A percentile compares a stretch with the other conserved stretches of the same genome.
phyloP scores from a whole-genome alignment of 495 filamentous ascomycete species.

The Oleoguttula mirabilis region DNA sequence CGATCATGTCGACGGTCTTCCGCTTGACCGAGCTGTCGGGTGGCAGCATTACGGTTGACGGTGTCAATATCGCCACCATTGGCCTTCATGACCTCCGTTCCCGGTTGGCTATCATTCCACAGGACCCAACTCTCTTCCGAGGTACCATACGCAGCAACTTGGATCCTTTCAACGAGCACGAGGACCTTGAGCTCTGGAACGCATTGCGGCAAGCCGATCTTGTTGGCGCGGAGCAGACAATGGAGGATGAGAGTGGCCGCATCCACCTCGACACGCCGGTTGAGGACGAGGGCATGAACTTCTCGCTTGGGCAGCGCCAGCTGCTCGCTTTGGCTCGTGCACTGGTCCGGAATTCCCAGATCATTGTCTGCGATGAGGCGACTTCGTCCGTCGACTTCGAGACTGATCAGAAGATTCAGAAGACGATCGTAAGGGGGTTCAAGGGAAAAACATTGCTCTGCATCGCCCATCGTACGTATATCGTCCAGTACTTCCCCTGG shows the following conservation, averaged over 20 bases:
- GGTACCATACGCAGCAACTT: slow-evolving; percentile 85
- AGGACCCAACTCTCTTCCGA: slow-evolving; percentile 89
- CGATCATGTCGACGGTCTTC: slow-evolving; percentile 89
- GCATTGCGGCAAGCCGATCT: slow-evolving; percentile 75
- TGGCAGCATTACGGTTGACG: slow-evolving; percentile 82
- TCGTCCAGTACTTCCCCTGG: slow-evolving; percentile 39
- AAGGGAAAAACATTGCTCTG: slow-evolving; percentile 80
- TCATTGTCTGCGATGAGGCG: slow-evolving; percentile 94
- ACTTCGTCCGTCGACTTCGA: slow-evolving; percentile 90
- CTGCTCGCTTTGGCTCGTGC: slow-evolving; percentile 90
- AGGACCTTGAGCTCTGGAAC: slow-evolving; percentile 76
- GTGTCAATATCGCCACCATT: slow-evolving; percentile 71
- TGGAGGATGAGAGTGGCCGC: slow-evolving; percentile 38
- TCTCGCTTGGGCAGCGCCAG: slow-evolving; percentile 90
- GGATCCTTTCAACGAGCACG: slow-evolving; percentile 81
- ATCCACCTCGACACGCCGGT: slow-evolving; percentile 75
- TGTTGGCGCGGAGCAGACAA: slow-evolving; percentile 40
- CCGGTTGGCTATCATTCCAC: slow-evolving; percentile 85
- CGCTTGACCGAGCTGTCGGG: slow-evolving; percentile 73
- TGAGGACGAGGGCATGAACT: slow-evolving; percentile 93
- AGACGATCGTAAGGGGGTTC: slow-evolving; percentile 78
- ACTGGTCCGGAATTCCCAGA: slow-evolving; percentile 70
- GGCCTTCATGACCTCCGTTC: slow-evolving; percentile 80
- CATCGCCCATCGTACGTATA: slow-evolving; percentile 87
- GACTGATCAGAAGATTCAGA: slow-evolving; percentile 90